Evolutionary conservation across 495 filamentous ascomycete species (phyloP).

Genomic region (Penicillium canariense): DNA sequence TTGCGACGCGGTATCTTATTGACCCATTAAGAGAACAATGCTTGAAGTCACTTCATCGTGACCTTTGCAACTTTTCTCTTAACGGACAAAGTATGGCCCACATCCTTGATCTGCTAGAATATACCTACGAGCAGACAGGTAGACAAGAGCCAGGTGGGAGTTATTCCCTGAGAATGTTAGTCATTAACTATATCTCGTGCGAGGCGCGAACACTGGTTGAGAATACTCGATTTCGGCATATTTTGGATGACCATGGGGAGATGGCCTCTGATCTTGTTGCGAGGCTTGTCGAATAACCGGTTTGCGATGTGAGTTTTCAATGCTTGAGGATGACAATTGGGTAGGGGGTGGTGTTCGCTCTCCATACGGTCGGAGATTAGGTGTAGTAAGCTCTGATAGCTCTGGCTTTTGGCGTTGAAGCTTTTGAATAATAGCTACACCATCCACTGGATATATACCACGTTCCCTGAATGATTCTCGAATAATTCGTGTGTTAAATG

Average conservation of each 20-base stretch:
- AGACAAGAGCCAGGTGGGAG: background rate
- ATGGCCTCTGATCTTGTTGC: constrained; percentile 3
- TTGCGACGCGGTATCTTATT: background rate
- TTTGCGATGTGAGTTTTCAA: too few relatives aligned
- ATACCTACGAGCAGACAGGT: constrained; percentile 1
- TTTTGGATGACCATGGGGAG: background rate
- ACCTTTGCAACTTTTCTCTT: constrained; percentile 3
- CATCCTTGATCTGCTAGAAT: constrained; percentile 2
- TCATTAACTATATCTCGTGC: background rate
- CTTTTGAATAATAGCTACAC: too few relatives aligned
- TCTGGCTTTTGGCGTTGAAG: too few relatives aligned
- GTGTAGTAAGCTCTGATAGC: too few relatives aligned
- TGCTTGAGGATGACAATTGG: too few relatives aligned
- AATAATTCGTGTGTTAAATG: too few relatives aligned
- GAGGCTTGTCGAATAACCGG: background rate
- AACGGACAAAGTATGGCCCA: background rate
- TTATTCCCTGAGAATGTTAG: background rate
- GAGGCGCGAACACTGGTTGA: background rate
- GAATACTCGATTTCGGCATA: constrained; percentile 1
- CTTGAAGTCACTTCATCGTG: constrained; percentile 3
- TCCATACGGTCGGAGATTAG: too few relatives aligned
- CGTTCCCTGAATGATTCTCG: too few relatives aligned
- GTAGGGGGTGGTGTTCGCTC: too few relatives aligned
- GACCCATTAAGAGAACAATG: background rate
- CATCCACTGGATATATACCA: too few relatives aligned